Percentiles rank a stretch among this genome's conserved stretches.
Conservation (phyloP, 768 basidiomycete genomes). For the Stropharia rugosoannulata region DNA sequence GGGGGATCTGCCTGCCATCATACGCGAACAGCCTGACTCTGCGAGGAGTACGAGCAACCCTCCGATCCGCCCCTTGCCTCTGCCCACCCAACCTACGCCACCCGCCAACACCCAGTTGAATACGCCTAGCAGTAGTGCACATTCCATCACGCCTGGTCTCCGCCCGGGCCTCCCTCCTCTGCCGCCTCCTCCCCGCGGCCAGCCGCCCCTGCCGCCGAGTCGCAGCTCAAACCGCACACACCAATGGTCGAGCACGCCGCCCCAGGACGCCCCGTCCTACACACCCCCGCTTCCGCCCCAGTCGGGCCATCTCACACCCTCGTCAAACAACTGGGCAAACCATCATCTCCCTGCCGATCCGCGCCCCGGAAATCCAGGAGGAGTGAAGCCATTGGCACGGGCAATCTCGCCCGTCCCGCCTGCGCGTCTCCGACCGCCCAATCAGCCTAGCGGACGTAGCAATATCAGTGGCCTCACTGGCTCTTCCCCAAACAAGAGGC, state of each 20-base stretch:
- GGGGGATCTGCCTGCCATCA: conserved; percentile 69
- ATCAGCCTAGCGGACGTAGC: conserved; percentile 38
- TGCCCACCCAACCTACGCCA: conserved; percentile 36
- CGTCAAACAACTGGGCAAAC: conserved; percentile 40
- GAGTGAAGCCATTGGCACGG: conserved; percentile 35
- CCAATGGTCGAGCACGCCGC: conserved; percentile 55
- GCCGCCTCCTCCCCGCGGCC: conserved; percentile 66
- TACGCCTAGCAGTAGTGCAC: conserved; percentile 31
- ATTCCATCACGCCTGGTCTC: conserved; percentile 31
- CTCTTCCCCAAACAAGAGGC: conserved; percentile 40
- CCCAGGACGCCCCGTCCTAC: conserved; percentile 53
- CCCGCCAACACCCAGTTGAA: conserved; percentile 22
- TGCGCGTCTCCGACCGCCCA: conserved; percentile 29
- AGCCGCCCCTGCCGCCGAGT: conserved; percentile 53
- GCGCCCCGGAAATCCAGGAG: conserved; percentile 48
- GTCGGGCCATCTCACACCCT: conserved; percentile 40
- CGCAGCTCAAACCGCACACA: conserved; percentile 37
- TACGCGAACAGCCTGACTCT: conserved; percentile 68
- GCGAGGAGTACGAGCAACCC: conserved; percentile 31
- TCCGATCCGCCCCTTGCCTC: conserved; percentile 47
- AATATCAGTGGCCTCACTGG: conserved; percentile 49
- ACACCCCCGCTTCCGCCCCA: conserved; percentile 38
- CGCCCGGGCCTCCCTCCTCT: conserved; percentile 60
- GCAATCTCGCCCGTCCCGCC: conserved; percentile 45
- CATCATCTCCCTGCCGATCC: conserved; percentile 65